Conservation (phyloP, 257 asterid species). For the Nyctanthes arbortristis region DNA sequence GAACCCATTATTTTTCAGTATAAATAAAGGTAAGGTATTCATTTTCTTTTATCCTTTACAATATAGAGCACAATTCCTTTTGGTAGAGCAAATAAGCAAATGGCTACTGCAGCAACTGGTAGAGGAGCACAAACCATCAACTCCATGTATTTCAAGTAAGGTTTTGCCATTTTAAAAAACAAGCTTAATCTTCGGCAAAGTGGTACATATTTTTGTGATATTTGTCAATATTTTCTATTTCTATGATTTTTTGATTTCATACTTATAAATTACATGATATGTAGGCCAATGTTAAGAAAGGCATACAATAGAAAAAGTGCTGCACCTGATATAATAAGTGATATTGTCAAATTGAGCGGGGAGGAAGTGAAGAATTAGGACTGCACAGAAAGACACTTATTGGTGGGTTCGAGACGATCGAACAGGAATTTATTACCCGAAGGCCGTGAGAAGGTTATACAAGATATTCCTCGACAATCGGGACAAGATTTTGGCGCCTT, state of each 20-base stretch:
- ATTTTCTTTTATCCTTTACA: slow-evolving; percentile 4
- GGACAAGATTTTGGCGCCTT: slow-evolving; percentile 33
- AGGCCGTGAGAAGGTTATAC: slow-evolving; percentile 63
- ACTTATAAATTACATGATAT: not conserved
- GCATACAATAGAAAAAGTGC: slow-evolving; percentile 54
- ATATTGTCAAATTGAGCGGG: slow-evolving; percentile 36
- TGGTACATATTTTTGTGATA: too few relatives aligned
- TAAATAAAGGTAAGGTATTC: slow-evolving; percentile 24
- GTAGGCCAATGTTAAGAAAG: slow-evolving; percentile 56
- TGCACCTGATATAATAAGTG: slow-evolving; percentile 33
- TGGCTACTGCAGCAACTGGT: slow-evolving; percentile 73
- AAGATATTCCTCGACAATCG: slow-evolving; percentile 48
- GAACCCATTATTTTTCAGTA: slow-evolving; percentile 13
- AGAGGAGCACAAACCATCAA: slow-evolving; percentile 67
- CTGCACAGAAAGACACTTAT: too few relatives aligned
- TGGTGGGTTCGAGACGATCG: slow-evolving; percentile 66
- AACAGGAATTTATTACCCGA: slow-evolving; percentile 65
- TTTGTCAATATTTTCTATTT: too few relatives aligned
- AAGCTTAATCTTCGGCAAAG: not conserved
- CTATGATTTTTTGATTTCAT: not conserved
- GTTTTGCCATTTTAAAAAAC: not conserved
- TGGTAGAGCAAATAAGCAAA: slow-evolving; percentile 13
- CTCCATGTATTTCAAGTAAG: slow-evolving; percentile 67
- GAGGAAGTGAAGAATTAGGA: slow-evolving; percentile 44
- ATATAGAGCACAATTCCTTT: too few relatives aligned